Evolutionary conservation across 1,284 basidiomycete species (phyloP), one percentile per base, ranked within the genome.

Genomic region (Tylopilus sp.): DNA sequence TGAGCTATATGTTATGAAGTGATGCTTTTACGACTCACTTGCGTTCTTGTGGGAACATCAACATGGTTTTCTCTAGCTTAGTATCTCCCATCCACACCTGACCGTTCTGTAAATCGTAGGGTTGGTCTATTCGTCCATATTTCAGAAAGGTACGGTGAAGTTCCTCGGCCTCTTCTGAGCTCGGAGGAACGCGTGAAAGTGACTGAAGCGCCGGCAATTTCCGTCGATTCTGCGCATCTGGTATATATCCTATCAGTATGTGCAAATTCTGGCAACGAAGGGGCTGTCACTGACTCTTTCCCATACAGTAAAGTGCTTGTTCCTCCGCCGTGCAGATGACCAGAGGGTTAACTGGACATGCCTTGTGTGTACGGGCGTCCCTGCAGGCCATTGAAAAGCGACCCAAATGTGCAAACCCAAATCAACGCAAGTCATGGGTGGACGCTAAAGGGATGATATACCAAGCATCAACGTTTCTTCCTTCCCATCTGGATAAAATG

Each of bases 31-130:
- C 38, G 3, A 80, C 88, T 75, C 67, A 91, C 90, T 95, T 95
- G 73, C 93, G 85, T 75, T 94, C 92, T 81, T 95, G 93, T 0
- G 94, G 93, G 75, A 94, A 94, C 92, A 95, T 95, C 60, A 94
- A 81, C 83, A 91, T 84, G n/a, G 85, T 87, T 70, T 89, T 90
- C 75, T 91, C 89, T 18, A 90, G 74, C 57, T 80, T 80, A 0
- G 91, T 91, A 64, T 91, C 86, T 1, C 85, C 87, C 86, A 92
- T 90, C 85, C 87, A 90, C 1, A 91, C 87, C 24, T 83, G 82
- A 63, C 88, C 84, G n/a, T 71, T 72, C 26, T 74, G 74, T 4
- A 71, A 32, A 67, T 76, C 61, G 57, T 72, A 60, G 69, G 72
- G 66, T 19, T 22, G 22, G 36, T 78, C 75, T 26, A 84, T 81